A percentile compares a stretch with the other conserved stretches of the same genome.
These are phyloP conservation scores for Fusarium paranaense DNA, from an alignment of 2,329 filamentous ascomycete genomes.

Conservation along the genomic window DNA sequence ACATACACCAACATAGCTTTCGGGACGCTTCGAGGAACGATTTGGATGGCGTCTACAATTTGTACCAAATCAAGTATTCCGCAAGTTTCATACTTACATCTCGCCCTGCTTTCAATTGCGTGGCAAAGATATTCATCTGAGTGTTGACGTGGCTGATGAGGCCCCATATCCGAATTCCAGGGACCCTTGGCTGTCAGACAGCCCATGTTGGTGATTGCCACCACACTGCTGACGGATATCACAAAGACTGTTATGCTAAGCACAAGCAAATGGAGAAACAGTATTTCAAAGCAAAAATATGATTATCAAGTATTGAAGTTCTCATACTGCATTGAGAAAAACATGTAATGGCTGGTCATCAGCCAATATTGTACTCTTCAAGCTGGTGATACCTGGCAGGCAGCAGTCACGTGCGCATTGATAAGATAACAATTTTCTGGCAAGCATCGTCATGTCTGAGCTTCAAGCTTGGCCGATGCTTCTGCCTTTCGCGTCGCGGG, in stretches of 20 bases:
- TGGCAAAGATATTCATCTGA: conserved; percentile 6
- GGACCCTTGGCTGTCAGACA: not conserved
- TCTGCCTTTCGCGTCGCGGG: conserved; percentile 27
- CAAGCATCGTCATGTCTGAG: conserved; percentile 39
- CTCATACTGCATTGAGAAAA: not conserved
- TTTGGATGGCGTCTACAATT: conserved; percentile 4
- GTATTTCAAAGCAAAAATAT: not conserved
- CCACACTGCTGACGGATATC: not conserved
- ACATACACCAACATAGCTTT: not conserved
- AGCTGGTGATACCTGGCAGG: not conserved
- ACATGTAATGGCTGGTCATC: not conserved
- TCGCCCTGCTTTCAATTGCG: conserved; percentile 11
- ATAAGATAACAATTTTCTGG: conserved; percentile 44
- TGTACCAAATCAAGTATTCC: not conserved
- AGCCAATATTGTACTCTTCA: not conserved
- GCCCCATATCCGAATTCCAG: not conserved
- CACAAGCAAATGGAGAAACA: not conserved
- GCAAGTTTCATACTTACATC: not conserved
- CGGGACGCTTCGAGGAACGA: not conserved
- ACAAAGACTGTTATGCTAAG: not conserved
- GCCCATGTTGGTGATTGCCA: not conserved
- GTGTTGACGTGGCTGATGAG: conserved; percentile 24
- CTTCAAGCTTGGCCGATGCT: conserved; percentile 14
- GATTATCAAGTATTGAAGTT: not conserved
- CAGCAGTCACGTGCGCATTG: conserved; percentile 44